Evolutionary conservation across 2,329 filamentous ascomycete genomes (phyloP).

Genomic region (Colletotrichum sp.): DNA sequence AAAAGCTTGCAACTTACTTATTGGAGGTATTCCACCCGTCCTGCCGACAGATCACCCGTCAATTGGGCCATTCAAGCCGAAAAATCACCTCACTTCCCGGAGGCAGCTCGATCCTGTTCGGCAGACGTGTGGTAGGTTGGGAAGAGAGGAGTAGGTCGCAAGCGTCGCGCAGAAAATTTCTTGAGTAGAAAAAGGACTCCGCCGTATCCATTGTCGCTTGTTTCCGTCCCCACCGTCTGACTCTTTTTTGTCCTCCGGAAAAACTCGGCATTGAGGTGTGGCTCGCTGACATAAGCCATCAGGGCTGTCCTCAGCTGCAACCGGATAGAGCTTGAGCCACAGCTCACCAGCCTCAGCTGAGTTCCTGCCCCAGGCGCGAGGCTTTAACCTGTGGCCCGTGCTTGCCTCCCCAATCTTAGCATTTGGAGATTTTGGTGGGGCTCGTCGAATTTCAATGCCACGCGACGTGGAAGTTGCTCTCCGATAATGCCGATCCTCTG

Average conservation of each 20-base stretch:
- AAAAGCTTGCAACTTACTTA: slow-evolving; percentile 24
- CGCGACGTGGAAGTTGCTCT: not conserved
- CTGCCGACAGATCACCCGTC: slow-evolving; percentile 21
- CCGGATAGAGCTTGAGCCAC: not conserved
- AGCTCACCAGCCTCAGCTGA: not conserved
- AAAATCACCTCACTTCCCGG: slow-evolving; percentile 14
- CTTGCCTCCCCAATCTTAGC: not conserved
- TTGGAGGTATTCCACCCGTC: slow-evolving; percentile 23
- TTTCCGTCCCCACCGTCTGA: slow-evolving; percentile 13
- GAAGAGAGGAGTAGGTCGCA: not conserved
- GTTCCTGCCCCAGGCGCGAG: not conserved
- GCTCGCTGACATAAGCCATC: not conserved
- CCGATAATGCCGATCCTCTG: not conserved
- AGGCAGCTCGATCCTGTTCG: slow-evolving; percentile 10
- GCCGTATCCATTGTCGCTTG: slow-evolving; percentile 14
- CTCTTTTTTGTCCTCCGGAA: not conserved
- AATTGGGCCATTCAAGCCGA: slow-evolving; percentile 24
- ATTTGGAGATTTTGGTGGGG: not conserved
- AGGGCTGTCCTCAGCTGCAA: not conserved
- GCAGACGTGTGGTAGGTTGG: slow-evolving; percentile 18
- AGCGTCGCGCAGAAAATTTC: slow-evolving; percentile 13
- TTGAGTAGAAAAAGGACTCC: slow-evolving; percentile 14
- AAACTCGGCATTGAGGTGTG: not conserved
- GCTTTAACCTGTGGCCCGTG: not conserved
- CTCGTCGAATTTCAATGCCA: not conserved